Evolutionary conservation across 78 protist genomes (phyloP).

Genomic region (Creolimax fragrantissima): DNA sequence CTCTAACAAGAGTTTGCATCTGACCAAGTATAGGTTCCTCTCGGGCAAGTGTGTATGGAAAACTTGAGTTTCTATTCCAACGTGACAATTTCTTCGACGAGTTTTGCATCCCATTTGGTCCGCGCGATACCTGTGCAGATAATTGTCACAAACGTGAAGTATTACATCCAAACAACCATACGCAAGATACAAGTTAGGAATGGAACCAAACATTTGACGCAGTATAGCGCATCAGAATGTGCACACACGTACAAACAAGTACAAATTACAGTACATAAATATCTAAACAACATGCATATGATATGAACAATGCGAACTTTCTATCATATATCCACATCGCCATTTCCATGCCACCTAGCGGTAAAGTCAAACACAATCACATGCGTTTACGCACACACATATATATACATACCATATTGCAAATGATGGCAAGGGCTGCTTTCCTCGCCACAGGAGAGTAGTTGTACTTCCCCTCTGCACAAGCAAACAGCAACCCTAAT

Average conservation of each 20-base stretch:
- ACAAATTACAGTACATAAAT: neutral
- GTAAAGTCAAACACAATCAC: too few relatives aligned
- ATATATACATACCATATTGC: neutral
- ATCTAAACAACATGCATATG: neutral
- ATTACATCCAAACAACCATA: too few relatives aligned
- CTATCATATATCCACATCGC: too few relatives aligned
- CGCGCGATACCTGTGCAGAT: neutral
- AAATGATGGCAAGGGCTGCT: neutral
- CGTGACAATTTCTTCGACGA: neutral
- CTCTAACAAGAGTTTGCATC: neutral
- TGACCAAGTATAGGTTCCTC: neutral
- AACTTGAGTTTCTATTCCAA: neutral
- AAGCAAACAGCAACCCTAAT: neutral
- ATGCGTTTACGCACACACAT: neutral
- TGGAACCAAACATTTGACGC: too few relatives aligned
- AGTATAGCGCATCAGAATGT: neutral
- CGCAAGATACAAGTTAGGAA: too few relatives aligned
- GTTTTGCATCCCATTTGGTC: neutral
- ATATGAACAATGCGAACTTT: neutral
- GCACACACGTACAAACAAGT: neutral
- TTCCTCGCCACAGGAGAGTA: neutral
- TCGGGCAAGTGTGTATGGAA: neutral
- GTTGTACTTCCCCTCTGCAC: conserved; percentile 14
- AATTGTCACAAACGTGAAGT: too few relatives aligned
- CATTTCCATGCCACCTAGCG: too few relatives aligned